These are phyloP conservation scores for Colletotrichum sp. DNA, from an alignment of 2,329 filamentous ascomycete genomes.

Conservation along the genomic window DNA sequence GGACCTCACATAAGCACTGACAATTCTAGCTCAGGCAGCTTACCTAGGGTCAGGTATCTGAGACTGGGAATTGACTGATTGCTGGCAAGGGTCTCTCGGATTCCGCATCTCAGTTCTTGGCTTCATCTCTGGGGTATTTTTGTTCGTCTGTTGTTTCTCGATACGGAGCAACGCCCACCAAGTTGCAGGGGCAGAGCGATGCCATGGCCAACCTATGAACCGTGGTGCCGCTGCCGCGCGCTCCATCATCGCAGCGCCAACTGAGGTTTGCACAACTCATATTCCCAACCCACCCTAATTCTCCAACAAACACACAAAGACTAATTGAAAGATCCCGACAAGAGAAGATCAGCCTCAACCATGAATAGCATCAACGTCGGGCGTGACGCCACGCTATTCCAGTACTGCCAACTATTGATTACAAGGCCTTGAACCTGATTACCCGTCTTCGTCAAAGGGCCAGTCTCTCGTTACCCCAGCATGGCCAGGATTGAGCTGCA, in stretches of 20 bases:
- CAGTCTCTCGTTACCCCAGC: background rate
- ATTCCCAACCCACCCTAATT: background rate
- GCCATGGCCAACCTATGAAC: background rate
- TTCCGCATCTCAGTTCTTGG: background rate
- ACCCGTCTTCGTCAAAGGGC: background rate
- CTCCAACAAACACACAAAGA: background rate
- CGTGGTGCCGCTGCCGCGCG: background rate
- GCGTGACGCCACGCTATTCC: constrained; percentile 5
- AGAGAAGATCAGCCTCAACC: background rate
- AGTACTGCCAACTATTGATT: background rate
- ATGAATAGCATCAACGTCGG: constrained; percentile 3
- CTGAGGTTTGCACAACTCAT: background rate
- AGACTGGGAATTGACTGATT: background rate
- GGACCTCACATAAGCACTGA: background rate
- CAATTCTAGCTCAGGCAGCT: background rate
- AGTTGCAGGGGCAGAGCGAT: background rate
- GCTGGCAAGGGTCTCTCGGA: background rate
- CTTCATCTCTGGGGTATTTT: background rate
- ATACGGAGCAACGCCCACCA: background rate
- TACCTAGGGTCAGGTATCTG: background rate
- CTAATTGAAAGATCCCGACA: background rate
- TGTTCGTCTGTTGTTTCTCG: background rate
- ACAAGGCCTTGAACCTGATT: background rate
- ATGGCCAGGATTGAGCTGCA: background rate
- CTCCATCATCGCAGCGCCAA: background rate